Evolutionary conservation across 129 eudicot genomes (phyloP), one percentile per base, ranked within the genome.

Genomic region (Arctium minus): DNA sequence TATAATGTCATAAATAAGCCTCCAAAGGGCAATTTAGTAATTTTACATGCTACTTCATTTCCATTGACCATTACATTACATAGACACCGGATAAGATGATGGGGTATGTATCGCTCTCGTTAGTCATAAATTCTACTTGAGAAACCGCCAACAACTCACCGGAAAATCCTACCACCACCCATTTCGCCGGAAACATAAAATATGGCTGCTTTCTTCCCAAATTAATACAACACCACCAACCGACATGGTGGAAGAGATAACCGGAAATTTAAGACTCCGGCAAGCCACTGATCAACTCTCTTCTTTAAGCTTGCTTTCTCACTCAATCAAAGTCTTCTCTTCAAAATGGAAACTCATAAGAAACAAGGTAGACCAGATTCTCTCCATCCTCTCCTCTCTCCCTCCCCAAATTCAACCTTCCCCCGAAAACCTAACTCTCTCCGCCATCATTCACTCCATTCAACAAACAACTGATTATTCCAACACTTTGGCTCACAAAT

Each of bases 281-380:
- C 90, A 50, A 72, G 70, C 88, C 8, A 88, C 89, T 36, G 86
- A 86, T 33, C 83, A 86, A 36, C 88, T 91, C 18, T 76, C 90
- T 2, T 85, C 97, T 0, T 27, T 93, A 18, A 87, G 89, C 68
- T 79, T 88, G 38, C 83, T 86, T 2, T 87, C 99, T 1, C 89
- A 91, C 83, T 88, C 95, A 9, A 88, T 93, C 82, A 88, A 84
- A 78, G 88, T 81, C 31, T 96, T 96, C 42, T 3, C 94, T 0
- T 81, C 81, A 5, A 96, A 87, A 84, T 96, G 99, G 99, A 89
- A 89, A 40, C 13, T 84, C 8, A 88, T 96, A 50, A 75, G 94
- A 13, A 53, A 46, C 86, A 93, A 88, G 84, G 86, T 96, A 32
- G 86, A 96, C 5, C 92, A 96, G 67, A 88, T 96, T 3, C 88